Evolutionary conservation across 768 basidiomycete species (phyloP), one percentile per base, ranked within the genome.

Genomic region (Boletus pseudo-olivaceus): DNA sequence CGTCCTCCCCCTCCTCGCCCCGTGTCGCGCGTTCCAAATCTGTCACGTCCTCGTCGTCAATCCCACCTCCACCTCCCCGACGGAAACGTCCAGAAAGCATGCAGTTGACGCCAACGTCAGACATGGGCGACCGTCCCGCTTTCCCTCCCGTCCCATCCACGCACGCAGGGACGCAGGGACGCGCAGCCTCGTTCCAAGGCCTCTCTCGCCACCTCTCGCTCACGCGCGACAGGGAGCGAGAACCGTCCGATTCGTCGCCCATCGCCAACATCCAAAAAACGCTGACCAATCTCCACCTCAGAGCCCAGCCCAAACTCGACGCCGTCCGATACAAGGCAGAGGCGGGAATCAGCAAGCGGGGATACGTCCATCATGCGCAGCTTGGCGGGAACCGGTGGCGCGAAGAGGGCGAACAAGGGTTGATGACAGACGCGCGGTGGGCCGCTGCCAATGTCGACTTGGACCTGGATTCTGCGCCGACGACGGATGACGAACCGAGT

Each of bases 311-410:
- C 0, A 77, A 72, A 41, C 64, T 87, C 26, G 85, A 87, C 53
- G 79, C 80, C 30, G 85, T 83, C 26, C 71, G 83, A 55, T 88
- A 81, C 68, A 88, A 88, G 68, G 86, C 85, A 0, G 86, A 88
- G 66, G 87, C 85, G 19, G 86, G 85, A 17, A 60, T 88, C 32
- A 82, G 76, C 55, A 73, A 73, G 60, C 73, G 84, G 5, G 87
- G 85, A 38, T 88, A 78, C 58, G 78, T 86, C 34, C 67, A 70
- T 37, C 73, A 73, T 55, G 23, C 67, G 38, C 68, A 68, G 26
- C 47, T 64, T 6, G 61, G 65, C 14, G 57, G 55, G 27, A 56
- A 54, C 19, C 53, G 62, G 32, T 72, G 68, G 63, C 56, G 64
- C 26, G 70, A 73, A 41, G 73, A 73, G 54, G 68, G 74, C 47